Base-by-base conservation (phyloP, 169 alveolate species). In the Cryptosporidium sp. region DNA sequence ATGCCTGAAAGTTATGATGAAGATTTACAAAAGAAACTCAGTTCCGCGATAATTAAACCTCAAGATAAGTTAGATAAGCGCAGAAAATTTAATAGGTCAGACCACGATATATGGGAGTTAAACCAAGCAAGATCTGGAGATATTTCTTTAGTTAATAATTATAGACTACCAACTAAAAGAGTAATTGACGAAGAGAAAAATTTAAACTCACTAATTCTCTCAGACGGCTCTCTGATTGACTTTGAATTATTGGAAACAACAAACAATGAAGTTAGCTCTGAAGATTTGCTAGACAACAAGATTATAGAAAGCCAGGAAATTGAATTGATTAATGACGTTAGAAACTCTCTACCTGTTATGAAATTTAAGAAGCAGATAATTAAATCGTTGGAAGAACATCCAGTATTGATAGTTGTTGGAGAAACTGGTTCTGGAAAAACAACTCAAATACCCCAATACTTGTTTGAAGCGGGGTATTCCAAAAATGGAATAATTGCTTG, bases 361-460 rank as follows among this genome's bases (percentile, higher is more conserved):
- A 94, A 96, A 50, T 97, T 96, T 92, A 95, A 98, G 69, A 97
- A 96, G 67, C 96, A 97, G 71, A 95, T 98, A 29, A 94, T 97
- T 29, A 91, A 94, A 61, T 96, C 98, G 43, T 93, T 98, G 43
- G 91, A 95, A 84, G 96, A 96, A 84, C 94, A 97, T 85, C 96
- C 97, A 84, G 96, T 98, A 39, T 84, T 98, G 74, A 95, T 98
- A 61, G 96, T 98, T 68, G 99, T 97, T 39, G 99, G 99, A 31
- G 99, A 98, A 93, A 98, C 99, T 12, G 99, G 99, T 9, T 96
- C 99, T 55, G 99, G 99, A 21, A 99, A 98, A 93, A 99, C 99
- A 41, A 99, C 99, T 23, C 99, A 99, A 93, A 93, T 98, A 65
- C 99, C 99, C 39, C 98, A 99, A 93, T 98, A 97, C 92, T 91